Evolutionary conservation across 176 grass and related monocot genomes (phyloP).

Genomic region (Aegilops sharonensis): DNA sequence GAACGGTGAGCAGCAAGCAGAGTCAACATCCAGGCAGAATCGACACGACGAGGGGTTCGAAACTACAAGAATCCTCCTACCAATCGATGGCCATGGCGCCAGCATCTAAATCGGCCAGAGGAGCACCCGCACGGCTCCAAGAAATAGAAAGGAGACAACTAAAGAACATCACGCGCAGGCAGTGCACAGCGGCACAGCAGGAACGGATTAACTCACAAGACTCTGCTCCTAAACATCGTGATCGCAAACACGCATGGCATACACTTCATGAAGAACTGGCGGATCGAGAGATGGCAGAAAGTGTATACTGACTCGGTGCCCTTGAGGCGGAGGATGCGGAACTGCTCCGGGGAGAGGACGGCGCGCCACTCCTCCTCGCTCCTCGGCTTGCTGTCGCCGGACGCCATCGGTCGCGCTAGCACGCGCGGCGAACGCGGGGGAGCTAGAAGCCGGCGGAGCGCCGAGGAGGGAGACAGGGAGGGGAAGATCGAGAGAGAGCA

Average conservation of each 20-base stretch:
- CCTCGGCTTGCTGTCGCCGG: conserved; percentile 35
- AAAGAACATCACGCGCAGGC: too few species aligned
- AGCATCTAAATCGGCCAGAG: background rate
- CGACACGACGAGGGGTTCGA: background rate
- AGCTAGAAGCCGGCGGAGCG: background rate
- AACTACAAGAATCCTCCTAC: background rate
- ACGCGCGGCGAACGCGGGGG: background rate
- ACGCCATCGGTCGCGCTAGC: conserved; percentile 35
- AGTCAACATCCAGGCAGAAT: background rate
- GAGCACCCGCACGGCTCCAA: too few species aligned
- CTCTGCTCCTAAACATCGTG: background rate
- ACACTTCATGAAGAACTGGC: background rate
- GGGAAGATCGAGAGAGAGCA: background rate
- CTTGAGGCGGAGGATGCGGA: conserved; percentile 88
- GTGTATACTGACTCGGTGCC: conserved; percentile 78
- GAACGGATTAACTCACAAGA: background rate
- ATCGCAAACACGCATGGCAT: background rate
- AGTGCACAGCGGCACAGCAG: background rate
- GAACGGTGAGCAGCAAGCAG: background rate
- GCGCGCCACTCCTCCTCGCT: conserved; percentile 89
- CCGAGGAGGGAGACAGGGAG: background rate
- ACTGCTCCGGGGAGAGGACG: conserved; percentile 83
- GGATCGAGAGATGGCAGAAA: background rate
- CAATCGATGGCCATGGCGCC: background rate
- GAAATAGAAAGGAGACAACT: too few species aligned